Conservation (phyloP, 257 asterid species). For the Solanum pennellii region DNA sequence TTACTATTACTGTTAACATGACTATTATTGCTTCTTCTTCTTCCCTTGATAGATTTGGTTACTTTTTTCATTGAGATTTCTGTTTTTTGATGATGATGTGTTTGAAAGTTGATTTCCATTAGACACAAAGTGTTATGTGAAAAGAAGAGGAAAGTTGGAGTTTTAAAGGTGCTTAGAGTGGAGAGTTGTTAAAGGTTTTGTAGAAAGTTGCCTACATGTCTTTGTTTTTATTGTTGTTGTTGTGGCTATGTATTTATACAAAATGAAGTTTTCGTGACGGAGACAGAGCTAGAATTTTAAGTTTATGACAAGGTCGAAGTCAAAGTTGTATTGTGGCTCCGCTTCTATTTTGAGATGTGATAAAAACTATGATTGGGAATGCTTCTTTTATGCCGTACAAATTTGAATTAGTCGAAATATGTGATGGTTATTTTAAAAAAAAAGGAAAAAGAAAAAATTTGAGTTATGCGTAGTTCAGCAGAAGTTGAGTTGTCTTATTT, state of each 20-base stretch:
- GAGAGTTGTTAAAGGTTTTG: neutral
- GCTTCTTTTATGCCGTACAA: rapidly evolving
- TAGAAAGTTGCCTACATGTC: neutral
- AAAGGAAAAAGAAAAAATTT: neutral
- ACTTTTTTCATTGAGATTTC: slow-evolving; percentile 8
- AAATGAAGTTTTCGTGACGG: neutral
- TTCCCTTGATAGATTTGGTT: slow-evolving; percentile 23
- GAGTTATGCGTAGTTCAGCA: neutral
- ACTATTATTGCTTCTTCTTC: slow-evolving; percentile 12
- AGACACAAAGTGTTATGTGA: neutral
- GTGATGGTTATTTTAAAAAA: neutral
- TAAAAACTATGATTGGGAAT: neutral
- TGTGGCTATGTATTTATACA: neutral
- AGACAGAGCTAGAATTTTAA: neutral
- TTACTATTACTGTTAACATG: neutral
- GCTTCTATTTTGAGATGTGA: neutral
- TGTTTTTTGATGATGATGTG: neutral
- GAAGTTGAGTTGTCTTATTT: neutral
- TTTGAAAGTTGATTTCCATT: slow-evolving; percentile 47
- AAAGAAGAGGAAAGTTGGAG: neutral
- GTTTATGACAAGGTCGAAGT: neutral
- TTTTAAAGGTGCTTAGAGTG: neutral
- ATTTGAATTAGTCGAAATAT: neutral
- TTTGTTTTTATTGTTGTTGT: slow-evolving; percentile 1
- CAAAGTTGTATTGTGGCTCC: neutral